Evolutionary conservation across 2,329 filamentous ascomycete genomes (phyloP), one percentile per base, ranked within the genome.

Genomic region (Fonsecaea pedrosoi): DNA sequence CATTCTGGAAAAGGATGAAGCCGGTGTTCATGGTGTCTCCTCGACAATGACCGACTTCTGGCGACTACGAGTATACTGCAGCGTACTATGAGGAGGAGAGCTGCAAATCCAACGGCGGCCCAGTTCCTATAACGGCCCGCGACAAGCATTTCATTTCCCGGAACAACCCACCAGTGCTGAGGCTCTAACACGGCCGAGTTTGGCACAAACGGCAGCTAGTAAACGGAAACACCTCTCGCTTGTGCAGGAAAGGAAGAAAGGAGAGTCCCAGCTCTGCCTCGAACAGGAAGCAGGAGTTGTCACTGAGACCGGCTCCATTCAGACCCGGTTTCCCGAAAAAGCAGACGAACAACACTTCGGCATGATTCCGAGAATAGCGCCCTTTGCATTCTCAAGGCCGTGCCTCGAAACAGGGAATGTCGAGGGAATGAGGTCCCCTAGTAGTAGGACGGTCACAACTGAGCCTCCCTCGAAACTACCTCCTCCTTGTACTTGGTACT

Each of bases 261-360:
- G 37, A 37, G 37, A 21, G 58, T 60, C 45, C 58, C 45, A 60
- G 45, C 58, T 60, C 45, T 45, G 25, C 48, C 30, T 32, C 30
- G 25, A 32, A 32, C 30, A 32, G 35, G 35, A n/a, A n/a, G 15
- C 10, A 60, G 50, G 18, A 48, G 18, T 48, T 18, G 42, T 21
- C 7, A 7, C 7, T 21, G n/a, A 21, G n/a, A 8, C 42, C 42
- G 9, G 10, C 4, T 32, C 35, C 30, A 25, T 15, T 35, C 9
- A 57, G 54, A 35, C 54, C 38, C 30, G 25, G 38, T 37, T 57
- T 57, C 54, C 54, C 38, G 13, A 38, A 34, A n/a, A 57, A 38
- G 34, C 13, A 40, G 34, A 7, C 32, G 7, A 25, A 13, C n/a
- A 40, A 57, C 8, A 6, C 57, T 32, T 30, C 25, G 37, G 57